Evolutionary conservation across 2,329 filamentous ascomycete species (phyloP).

Genomic region (Ilyonectria robusta): DNA sequence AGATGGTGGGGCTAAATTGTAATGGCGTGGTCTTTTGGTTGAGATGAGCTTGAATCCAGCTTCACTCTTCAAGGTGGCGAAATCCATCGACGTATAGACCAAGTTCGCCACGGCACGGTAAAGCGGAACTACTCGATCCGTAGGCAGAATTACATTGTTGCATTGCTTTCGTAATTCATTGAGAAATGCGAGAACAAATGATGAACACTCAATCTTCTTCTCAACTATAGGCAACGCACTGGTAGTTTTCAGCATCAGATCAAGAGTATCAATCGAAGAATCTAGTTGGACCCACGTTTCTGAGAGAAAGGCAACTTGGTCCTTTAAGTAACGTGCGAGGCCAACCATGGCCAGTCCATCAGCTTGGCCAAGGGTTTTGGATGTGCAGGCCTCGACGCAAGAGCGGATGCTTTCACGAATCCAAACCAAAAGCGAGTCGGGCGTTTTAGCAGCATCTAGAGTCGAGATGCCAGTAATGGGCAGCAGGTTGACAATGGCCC

Average conservation of each 20-base stretch:
- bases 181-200: conserved; percentile 32
- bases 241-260: conserved; percentile 9
- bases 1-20: too few species aligned
- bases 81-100: conserved; percentile 23
- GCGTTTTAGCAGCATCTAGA: background rate
- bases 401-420: conserved; percentile 18
- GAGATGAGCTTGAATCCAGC: background rate
- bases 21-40: background rate
- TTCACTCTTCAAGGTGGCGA: conserved; percentile 7
- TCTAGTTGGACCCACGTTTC: conserved; percentile 16
- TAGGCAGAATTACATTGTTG: conserved; percentile 1
- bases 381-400: conserved; percentile 1
- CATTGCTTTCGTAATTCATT: conserved; percentile 9
- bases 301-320: conserved; percentile 22
- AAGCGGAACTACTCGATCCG: conserved; percentile 3
- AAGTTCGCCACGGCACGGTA: conserved; percentile 19
- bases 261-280: background rate
- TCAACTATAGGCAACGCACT: conserved; percentile 28
- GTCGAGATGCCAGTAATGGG: conserved; percentile 7
- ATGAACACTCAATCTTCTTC: background rate
- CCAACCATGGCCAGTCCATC: conserved; percentile 36
- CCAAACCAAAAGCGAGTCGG: conserved; percentile 26
- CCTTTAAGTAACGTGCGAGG: conserved; percentile 31
- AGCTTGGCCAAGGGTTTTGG: background rate
- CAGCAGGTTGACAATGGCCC: conserved; percentile 4